These are phyloP conservation scores for Cryptococcus jaspeensis DNA, from an alignment of 1,284 basidiomycete species.

Conservation along the genomic window DNA sequence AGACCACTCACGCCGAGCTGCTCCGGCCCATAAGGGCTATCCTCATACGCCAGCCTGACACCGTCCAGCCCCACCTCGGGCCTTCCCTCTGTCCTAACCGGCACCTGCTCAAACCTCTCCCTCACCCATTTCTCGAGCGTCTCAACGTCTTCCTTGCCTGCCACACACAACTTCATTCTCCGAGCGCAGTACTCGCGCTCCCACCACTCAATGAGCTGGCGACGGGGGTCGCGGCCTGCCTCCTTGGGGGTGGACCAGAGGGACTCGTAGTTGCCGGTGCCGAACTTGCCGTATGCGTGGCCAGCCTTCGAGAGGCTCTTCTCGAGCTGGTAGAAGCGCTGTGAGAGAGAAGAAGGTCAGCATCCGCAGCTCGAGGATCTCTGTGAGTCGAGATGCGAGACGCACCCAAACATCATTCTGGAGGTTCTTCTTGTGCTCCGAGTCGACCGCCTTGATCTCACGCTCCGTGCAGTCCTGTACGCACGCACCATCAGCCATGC, in stretches of 20 bases:
- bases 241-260: slow-evolving; percentile 63
- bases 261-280: slow-evolving; percentile 84
- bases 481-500: too few species aligned
- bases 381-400: slow-evolving; percentile 1
- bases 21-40: slow-evolving; percentile 72
- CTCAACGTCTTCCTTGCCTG: slow-evolving; percentile 71
- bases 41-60: slow-evolving; percentile 59
- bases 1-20: slow-evolving; percentile 68
- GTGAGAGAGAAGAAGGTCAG: slow-evolving; percentile 52
- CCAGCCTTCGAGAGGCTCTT: slow-evolving; percentile 78
- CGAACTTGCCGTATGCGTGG: slow-evolving; percentile 89
- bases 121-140: slow-evolving; percentile 47
- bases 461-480: slow-evolving; percentile 76
- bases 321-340: slow-evolving; percentile 96
- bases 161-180: slow-evolving; percentile 86
- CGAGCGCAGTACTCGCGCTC: slow-evolving; percentile 86
- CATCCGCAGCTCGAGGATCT: neutral
- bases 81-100: slow-evolving; percentile 40
- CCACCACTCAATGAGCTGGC: slow-evolving; percentile 95
- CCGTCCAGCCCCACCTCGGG: slow-evolving; percentile 40
- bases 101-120: slow-evolving; percentile 45
- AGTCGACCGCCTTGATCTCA: slow-evolving; percentile 96
- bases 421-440: slow-evolving; percentile 97
- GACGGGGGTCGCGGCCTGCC: slow-evolving; percentile 78
- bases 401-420: slow-evolving; percentile 82